Base-by-base conservation (phyloP, 805 yeast genomes). In the Blastobotrys mokoenaii region DNA sequence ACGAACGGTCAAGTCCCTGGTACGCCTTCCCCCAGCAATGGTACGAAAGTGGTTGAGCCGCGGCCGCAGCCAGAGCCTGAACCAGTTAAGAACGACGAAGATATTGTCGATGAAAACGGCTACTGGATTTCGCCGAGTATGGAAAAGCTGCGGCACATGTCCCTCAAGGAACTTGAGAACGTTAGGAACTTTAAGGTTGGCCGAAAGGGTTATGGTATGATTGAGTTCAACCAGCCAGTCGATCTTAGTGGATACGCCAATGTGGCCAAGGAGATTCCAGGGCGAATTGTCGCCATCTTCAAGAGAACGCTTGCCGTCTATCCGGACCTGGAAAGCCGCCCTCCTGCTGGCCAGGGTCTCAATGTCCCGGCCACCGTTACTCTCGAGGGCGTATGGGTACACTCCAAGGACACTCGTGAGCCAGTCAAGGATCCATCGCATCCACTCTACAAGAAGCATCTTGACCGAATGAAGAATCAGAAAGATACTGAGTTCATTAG, bases 71-170 rank as follows among this genome's bases (percentile, higher is more conserved):
- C 11, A 27, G 11, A 36, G 18, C 29, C 18, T 3, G 41, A 14
- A 27, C 34, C 41, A 27, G 34, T 10, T 7, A 14, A 4, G 14
- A 17, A 60, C 1, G 73, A 69, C 39, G 71, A 71, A 38, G 66
- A 68, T 38, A 68, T 74, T 37, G 70, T 71, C 25, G 77, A 82
- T 43, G 80, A 79, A 11, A 76, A 83, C 41, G 96, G 89, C 4
- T 93, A 89, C 65, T 93, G 93, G 85, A 82, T 80, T 44, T 76
- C 84, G 4, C 98, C 98, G 14, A 70, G 87, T 2, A 58, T 82
- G 33, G 74, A 79, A 3, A 79, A 79, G 41, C 67, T 93, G 43
- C 72, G 74, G 45, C 64, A 70, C 14, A 70, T 76, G 72, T 62
- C 86, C 0, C 68, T 84, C 33, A 65, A 77, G 8, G 82, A 86